Base-by-base conservation (phyloP, 257 asterid genomes). In the Gentiana macrophylla region DNA sequence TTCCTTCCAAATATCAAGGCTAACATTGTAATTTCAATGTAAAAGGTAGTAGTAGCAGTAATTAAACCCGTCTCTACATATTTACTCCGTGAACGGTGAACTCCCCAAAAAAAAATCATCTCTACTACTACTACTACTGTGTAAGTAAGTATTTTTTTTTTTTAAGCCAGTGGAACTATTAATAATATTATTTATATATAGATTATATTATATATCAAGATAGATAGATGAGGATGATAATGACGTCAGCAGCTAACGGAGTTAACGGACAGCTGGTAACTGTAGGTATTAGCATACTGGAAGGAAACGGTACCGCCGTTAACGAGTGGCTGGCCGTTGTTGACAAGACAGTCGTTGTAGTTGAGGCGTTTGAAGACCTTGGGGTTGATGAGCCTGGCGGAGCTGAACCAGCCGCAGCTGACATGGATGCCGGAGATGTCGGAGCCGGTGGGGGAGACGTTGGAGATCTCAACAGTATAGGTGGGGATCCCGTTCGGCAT, bases 371-470 rank as follows among this genome's bases (percentile, higher is more conserved):
- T 86, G 83, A 90, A 84, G 48, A 84, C 44, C 4, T 59, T 74
- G 3, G 98, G 98, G 68, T 82, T 84, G 59, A 90, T 79, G 11
- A 82, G 81, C 13, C 94, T 77, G 11, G 95, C 94, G 5, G 98
- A 82, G 79, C 95, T 86, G 83, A 90, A 86, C 96, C 96, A 86
- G 62, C 95, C 95, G 69, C 98, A 90, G 48, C 56, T 72, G 52
- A 90, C 61, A 65, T 86, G 98, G 59, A 90, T 77, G 57, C 61
- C 68, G 4, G 84, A 71, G 70, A 84, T 82, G 73, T 71, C 68
- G 62, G 87, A 82, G 68, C 94, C 92, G 55, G 84, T 63, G 59
- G 70, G 53, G 43, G 94, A 82, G 6, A 68, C 77, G 80, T 90
- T 90, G 74, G 75, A 73, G 51, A 90, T 84, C 83, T 84, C 94